Evolutionary conservation across 306 rosid genomes (phyloP).

Genomic region (Malus sieversii): DNA sequence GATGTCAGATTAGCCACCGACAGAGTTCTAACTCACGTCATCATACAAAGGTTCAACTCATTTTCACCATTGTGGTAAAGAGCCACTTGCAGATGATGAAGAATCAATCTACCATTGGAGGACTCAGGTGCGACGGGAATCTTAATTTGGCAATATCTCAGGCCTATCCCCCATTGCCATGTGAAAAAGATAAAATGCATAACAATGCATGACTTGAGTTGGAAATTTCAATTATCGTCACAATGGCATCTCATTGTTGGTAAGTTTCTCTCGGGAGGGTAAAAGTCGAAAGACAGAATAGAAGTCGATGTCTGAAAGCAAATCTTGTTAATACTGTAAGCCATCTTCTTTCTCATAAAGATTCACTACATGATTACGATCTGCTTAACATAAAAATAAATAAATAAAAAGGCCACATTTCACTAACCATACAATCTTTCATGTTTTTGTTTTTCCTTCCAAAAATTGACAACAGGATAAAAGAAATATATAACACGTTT

Average conservation of each 20-base stretch:
- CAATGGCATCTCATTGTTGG: no score
- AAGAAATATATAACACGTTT: conserved; percentile 10
- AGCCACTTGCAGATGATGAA: no score
- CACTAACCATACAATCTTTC: neutral
- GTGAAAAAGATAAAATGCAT: no score
- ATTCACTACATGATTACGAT: conserved; percentile 1
- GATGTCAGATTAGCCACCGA: no score
- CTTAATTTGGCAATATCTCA: no score
- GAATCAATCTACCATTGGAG: neutral
- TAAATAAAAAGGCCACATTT: neutral
- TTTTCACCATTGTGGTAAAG: no score
- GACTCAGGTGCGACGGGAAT: neutral
- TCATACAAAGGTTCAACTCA: no score
- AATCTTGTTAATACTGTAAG: neutral
- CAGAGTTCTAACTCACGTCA: no score
- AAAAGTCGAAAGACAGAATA: neutral
- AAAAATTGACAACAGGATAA: conserved; percentile 3
- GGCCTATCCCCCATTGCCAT: no score
- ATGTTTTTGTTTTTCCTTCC: neutral
- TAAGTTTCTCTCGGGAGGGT: no score
- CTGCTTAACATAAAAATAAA: neutral
- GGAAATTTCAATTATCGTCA: no score
- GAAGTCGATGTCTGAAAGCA: neutral
- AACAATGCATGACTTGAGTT: no score
- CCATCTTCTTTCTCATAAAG: conserved; percentile 1